Evolutionary conservation across 495 filamentous ascomycete genomes (phyloP), one percentile per base, ranked within the genome.

Genomic region (Baudoinia panamericana): DNA sequence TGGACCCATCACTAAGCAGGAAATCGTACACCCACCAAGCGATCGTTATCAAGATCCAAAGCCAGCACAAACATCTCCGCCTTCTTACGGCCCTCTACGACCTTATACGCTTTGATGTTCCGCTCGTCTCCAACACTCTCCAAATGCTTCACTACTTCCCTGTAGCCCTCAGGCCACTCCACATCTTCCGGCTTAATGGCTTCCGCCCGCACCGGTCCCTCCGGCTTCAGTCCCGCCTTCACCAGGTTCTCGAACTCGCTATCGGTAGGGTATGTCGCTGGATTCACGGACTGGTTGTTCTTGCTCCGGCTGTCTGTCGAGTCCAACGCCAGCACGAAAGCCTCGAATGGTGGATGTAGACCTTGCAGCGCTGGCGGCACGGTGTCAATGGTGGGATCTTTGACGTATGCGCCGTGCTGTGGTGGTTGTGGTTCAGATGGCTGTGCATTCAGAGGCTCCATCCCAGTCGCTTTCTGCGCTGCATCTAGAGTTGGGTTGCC

Each of bases 61-160:
- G 15, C 18, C 20, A 39, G 33, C 15, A 39, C 33, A 11, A 44
- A 32, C 26, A 44, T 17, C 33, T 44, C 22, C 13, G 31, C 31
- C 19, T 22, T 36, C 6, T 22, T 18, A 13, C 8, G 5, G 10
- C 34, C 34, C 11, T 16, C 15, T 5, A 36, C 15, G 16, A 36
- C 34, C 34, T 36, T 36, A 19, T 9, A 36, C 9, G 23, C 19
- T 19, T 16, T 36, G 15, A 36, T 11, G 19, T 22, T 19, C 5
- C 23, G 9, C 20, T 20, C 10, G 10, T 36, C 34, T 8, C 34
- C 34, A 5, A 36, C 5, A 19, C 5, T 8, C 34, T 18, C 19
- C 8, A 36, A 8, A 11, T 11, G 19, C 34, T 36, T 36, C 8
- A 36, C 6, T 11, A 36, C 15, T 5, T 22, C 19, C 19, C 19